Evolutionary conservation across 2,329 filamentous ascomycete species (phyloP), one percentile per base, ranked within the genome.

Genomic region (Endocalyx cinctus): DNA sequence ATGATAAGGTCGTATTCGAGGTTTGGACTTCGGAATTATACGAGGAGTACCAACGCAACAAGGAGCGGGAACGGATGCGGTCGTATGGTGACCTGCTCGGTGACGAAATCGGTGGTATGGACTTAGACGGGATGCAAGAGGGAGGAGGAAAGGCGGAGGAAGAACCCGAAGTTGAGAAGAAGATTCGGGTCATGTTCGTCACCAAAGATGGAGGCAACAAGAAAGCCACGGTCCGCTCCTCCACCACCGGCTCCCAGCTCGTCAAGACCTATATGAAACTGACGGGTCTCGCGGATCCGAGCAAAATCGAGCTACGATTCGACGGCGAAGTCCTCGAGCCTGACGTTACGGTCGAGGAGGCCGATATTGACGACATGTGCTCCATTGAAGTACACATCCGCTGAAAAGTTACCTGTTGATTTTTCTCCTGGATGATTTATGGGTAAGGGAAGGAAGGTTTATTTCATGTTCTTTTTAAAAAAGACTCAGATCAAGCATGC

Each of bases 281-380:
- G 45, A 69, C 72, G 18, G 48, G 64, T 0, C 55, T 89, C 13
- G 57, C 62, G 0, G 52, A 62, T 1, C 69, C 72, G 5, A 71
- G 68, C 44, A 57, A 69, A 0, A 62, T 92, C 4, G 69, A 70
- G 23, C 63, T 94, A 10, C 67, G 72, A 45, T 89, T 87, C 57
- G 87, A 94, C 47, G 87, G 87, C 11, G 86, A 89, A 31, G 63
- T 66, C 29, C 62, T 94, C 17, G 74, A 81, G 11, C 70, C 74
- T 13, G 66, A 77, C 2, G 62, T 65, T 18, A 74, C 70, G 2
- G 69, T 92, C 28, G 67, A 67, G 27, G 78, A 84, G 22, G 72
- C 79, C 3, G 87, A 87, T 13, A 75, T 94, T 25, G 77, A 77
- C 28, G 83, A 94, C 48, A 70, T 80, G 64, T 85, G 90, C 54